phyloP scores from a whole-genome alignment of 78 protist genomes.

The Dictyostelium firmibasis region DNA sequence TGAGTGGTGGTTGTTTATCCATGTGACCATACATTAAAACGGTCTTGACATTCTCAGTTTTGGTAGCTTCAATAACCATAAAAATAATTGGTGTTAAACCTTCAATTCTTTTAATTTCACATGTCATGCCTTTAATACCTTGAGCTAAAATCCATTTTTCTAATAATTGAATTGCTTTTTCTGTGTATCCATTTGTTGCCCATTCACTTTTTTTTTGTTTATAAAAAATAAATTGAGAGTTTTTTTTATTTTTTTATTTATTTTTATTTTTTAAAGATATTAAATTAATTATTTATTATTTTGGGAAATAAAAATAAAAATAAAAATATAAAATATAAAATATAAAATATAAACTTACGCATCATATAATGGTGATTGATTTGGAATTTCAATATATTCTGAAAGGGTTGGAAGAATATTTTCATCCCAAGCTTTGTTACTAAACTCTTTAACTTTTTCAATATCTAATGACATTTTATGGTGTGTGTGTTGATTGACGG shows the following conservation, averaged over 20 bases:
- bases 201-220: conserved; percentile 78
- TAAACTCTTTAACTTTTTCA: conserved; percentile 42
- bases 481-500: no score
- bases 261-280: no score
- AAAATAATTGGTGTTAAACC: conserved; percentile 88
- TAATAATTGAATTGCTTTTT: conserved; percentile 80
- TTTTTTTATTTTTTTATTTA: not conserved
- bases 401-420: conserved; percentile 61
- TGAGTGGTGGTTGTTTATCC: conserved; percentile 94
- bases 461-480: conserved; percentile 12
- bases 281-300: no score
- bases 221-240: not conserved
- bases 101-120: conserved; percentile 76
- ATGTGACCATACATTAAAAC: conserved; percentile 93
- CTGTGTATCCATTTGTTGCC: conserved; percentile 90
- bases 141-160: conserved; percentile 85
- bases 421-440: conserved; percentile 69
- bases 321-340: no score
- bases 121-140: conserved; percentile 54
- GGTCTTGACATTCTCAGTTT: conserved; percentile 28
- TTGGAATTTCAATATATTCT: conserved; percentile 86
- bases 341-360: no score
- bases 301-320: no score
- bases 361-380: conserved; percentile 90
- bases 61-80: conserved; percentile 77